Evolutionary conservation across 2,329 filamentous ascomycete genomes (phyloP).

Genomic region (Bipolaris bicolor): DNA sequence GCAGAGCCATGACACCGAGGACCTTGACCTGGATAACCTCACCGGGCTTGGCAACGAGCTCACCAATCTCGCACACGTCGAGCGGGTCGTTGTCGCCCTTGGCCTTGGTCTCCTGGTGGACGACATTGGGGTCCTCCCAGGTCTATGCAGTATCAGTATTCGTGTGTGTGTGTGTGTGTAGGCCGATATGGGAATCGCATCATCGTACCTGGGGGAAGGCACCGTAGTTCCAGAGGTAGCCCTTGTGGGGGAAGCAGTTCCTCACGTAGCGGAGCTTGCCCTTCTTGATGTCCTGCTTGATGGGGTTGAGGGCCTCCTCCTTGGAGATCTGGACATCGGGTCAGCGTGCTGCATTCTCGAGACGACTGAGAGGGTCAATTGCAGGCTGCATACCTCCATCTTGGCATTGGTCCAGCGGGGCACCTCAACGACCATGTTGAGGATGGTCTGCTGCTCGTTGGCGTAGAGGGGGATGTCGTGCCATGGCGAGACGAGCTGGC

Average conservation of each 20-base stretch:
- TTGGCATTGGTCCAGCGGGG: slow-evolving; percentile 99
- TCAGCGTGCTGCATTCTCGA: slow-evolving; percentile 23
- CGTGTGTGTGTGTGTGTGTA: slow-evolving; percentile 9
- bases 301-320: slow-evolving; percentile 96
- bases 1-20: slow-evolving; percentile 97
- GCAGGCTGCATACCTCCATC: slow-evolving; percentile 77
- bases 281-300: slow-evolving; percentile 99
- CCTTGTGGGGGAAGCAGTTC: slow-evolving; percentile 99
- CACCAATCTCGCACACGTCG: slow-evolving; percentile 99
- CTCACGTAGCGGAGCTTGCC: slow-evolving; percentile 98
- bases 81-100: slow-evolving; percentile 99
- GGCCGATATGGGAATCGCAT: slow-evolving; percentile 38
- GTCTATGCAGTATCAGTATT: slow-evolving; percentile 65
- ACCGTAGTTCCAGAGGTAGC: slow-evolving; percentile 99
- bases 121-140: slow-evolving; percentile 96
- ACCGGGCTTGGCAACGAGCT: slow-evolving; percentile 93
- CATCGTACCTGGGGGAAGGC: slow-evolving; percentile 89
- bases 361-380: slow-evolving; percentile 11
- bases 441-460: slow-evolving; percentile 91
- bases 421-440: slow-evolving; percentile 99
- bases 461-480: slow-evolving; percentile 98
- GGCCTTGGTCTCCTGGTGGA: slow-evolving; percentile 99
- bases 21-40: slow-evolving; percentile 99
- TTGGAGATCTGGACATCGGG: slow-evolving; percentile 80
- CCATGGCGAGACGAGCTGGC: slow-evolving; percentile 90